Evolutionary conservation across 257 asterid genomes (phyloP).

Genomic region (Petrea volubilis): DNA sequence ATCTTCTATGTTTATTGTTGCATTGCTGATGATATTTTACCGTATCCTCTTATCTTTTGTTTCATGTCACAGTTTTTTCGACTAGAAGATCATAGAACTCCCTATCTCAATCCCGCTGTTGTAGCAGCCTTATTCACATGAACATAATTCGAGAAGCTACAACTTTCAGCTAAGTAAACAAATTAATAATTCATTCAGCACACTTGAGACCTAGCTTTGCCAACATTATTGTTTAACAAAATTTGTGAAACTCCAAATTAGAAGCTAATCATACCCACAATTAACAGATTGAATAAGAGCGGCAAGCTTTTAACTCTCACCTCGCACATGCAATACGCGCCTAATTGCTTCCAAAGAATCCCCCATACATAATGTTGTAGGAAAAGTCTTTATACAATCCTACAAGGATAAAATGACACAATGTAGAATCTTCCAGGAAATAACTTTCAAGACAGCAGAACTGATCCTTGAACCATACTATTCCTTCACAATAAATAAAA

Average conservation of each 20-base stretch:
- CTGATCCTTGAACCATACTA: not conserved
- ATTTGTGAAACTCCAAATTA: not conserved
- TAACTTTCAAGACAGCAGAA: not conserved
- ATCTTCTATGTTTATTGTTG: not conserved
- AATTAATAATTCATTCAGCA: not conserved
- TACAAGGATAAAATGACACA: constrained; percentile 31
- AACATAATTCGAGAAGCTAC: not conserved
- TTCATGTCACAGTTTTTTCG: constrained; percentile 4
- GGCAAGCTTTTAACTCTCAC: constrained; percentile 53
- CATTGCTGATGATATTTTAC: not conserved
- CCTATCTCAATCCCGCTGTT: not conserved
- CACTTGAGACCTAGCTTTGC: not conserved
- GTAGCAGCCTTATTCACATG: not conserved
- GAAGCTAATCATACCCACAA: not conserved
- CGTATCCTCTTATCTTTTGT: not conserved
- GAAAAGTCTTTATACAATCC: constrained; percentile 91
- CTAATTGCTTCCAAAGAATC: constrained; percentile 86
- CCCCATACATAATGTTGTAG: constrained; percentile 81
- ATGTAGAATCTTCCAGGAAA: not conserved
- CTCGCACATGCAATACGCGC: constrained; percentile 74
- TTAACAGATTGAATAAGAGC: constrained; percentile 5
- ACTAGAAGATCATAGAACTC: not conserved
- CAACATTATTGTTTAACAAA: not conserved
- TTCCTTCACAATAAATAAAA: constrained; percentile 7
- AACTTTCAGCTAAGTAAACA: not conserved